Evolutionary conservation across 208 protist genomes (phyloP).

Genomic region (Naegleria lovaniensis): DNA sequence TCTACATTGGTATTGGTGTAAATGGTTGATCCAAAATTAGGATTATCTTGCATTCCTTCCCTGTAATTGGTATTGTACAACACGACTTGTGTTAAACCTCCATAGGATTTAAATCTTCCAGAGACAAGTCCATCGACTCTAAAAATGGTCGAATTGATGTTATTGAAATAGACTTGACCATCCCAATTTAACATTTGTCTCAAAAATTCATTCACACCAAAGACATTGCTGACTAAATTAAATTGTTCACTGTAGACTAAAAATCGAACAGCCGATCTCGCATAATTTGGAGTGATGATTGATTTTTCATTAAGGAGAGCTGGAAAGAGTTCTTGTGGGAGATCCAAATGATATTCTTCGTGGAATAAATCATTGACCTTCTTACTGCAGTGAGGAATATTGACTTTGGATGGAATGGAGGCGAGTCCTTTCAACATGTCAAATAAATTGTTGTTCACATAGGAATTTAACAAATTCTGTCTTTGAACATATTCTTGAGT

Average conservation of each 20-base stretch:
- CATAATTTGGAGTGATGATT: neutral
- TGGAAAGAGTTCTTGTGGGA: neutral
- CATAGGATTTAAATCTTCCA: neutral
- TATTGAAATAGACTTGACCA: neutral
- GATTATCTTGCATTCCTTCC: neutral
- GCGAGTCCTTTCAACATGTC: neutral
- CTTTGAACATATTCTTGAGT: neutral
- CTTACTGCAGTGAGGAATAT: neutral
- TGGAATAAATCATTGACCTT: neutral
- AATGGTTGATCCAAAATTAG: neutral
- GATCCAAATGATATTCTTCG: neutral
- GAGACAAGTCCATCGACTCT: neutral
- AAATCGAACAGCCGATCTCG: neutral
- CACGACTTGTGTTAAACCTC: neutral
- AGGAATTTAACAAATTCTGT: neutral
- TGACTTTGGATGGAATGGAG: neutral
- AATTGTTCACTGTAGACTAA: neutral
- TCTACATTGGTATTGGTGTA: neutral
- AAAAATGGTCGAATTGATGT: neutral
- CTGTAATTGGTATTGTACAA: neutral
- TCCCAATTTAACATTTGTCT: neutral
- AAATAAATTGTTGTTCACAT: neutral
- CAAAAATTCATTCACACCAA: slow-evolving; percentile 1
- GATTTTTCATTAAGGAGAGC: neutral
- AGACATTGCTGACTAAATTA: neutral